Evolutionary conservation across 345 rosid species (phyloP), one percentile per base, ranked within the genome.

Genomic region (Orychophragmus violaceus): DNA sequence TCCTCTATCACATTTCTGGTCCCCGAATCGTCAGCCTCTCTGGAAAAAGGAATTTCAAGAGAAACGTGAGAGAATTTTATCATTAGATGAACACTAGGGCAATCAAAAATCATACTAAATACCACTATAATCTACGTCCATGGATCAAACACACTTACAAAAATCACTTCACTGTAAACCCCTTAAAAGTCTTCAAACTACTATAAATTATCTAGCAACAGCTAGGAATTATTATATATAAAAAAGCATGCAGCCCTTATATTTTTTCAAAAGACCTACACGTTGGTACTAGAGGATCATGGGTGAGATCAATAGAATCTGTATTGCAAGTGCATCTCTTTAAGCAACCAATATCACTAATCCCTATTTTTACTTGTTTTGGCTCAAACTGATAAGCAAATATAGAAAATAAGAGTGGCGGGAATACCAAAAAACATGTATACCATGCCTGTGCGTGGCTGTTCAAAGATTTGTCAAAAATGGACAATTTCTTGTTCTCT

Each of bases 1-100:
- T 76, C 87, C 76, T 82, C 94, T 68, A 62, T 72, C 55, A 55
- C 51, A 56, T 69, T 83, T 71, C 68, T 67, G 68, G 73, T 59
- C 75, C 79, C 84, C 68, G 56, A 57, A 14, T 75, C 59, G 35
- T 46, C 80, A 56, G 30, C 66, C 72, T 70, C 76, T 62, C 96
- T 87, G 48, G 28, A 66, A 57, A 49, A 58, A 51, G 25, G 52
- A 37, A 52, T 66, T 44, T 51, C 25, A 67, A 21, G n/a, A 52
- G 62, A 52, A 66, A 52, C 9, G 33, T 51, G 63, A 53, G 19
- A 74, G 32, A 53, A 44, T 29, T 23, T 45, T 10, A 6, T 14
- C 4, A 27, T 25, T 57, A 4, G 36, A 9, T 46, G 49, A 48
- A 62, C 46, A 41, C 30, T 53, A 53, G 6, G 41, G 24, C 49